phyloP scores from a whole-genome alignment of 2,329 filamentous ascomycete species.

The Zymoseptoria brevis region DNA sequence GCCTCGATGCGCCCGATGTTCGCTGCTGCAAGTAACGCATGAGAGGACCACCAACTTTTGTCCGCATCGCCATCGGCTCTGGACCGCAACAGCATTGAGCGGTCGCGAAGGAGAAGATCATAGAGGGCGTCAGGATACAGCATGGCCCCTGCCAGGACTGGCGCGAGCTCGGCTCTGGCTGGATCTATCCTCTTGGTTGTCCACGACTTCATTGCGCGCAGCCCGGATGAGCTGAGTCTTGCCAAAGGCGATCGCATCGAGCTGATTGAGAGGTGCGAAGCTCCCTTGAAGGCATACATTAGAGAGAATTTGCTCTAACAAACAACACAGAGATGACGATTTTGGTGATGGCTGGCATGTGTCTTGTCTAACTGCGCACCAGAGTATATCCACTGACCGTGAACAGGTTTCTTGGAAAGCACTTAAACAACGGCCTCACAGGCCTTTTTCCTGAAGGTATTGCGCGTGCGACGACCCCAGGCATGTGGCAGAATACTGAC shows the following conservation, averaged over 20 bases:
- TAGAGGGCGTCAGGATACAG: neutral
- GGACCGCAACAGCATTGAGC: neutral
- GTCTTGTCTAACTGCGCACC: slow-evolving; percentile 24
- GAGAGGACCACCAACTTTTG: neutral
- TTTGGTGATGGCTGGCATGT: slow-evolving; percentile 62
- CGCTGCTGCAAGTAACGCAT: neutral
- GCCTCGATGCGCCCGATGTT: neutral
- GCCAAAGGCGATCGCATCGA: slow-evolving; percentile 77
- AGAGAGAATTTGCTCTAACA: neutral
- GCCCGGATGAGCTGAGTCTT: slow-evolving; percentile 85
- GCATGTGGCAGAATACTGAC: slow-evolving; percentile 8
- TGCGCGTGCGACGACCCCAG: slow-evolving; percentile 15
- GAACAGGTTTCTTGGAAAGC: slow-evolving; percentile 60
- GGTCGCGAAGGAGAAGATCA: neutral
- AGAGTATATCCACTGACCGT: neutral
- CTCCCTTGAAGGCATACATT: neutral
- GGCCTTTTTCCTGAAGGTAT: slow-evolving; percentile 78
- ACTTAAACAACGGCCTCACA: slow-evolving; percentile 63
- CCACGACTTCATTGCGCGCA: slow-evolving; percentile 85
- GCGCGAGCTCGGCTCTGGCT: slow-evolving; percentile 21
- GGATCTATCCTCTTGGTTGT: slow-evolving; percentile 54
- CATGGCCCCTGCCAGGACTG: slow-evolving; percentile 10
- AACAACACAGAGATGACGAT: slow-evolving; percentile 56
- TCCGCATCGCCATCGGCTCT: neutral
- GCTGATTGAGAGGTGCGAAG: slow-evolving; percentile 57